phyloP scores from a whole-genome alignment of 1,284 basidiomycete species.

The Austroboletus novae-zelandiae region DNA sequence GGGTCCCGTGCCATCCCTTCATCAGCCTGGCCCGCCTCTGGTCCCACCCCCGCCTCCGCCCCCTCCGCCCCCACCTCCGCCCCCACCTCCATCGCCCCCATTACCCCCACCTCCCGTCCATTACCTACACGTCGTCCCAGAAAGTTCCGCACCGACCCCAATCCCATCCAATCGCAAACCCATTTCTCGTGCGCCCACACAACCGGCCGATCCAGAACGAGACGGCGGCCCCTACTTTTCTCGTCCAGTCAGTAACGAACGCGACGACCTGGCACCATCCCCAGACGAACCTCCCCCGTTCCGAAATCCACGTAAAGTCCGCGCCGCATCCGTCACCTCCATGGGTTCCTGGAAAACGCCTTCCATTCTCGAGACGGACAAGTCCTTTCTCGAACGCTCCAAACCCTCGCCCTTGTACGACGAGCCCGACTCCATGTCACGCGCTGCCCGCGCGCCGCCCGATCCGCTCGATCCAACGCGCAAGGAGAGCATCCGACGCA shows the following conservation, averaged over 20 bases:
- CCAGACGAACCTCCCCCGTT: constrained; percentile 19
- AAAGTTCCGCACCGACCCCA: constrained; percentile 6
- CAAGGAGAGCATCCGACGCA: constrained; percentile 30
- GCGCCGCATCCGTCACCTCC: constrained; percentile 30
- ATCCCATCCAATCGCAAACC: constrained; percentile 15
- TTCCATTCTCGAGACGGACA: constrained; percentile 24
- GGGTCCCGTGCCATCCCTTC: constrained; percentile 5
- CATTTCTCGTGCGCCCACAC: constrained; percentile 17
- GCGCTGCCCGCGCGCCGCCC: constrained; percentile 17
- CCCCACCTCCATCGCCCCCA: background rate
- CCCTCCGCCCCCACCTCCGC: background rate
- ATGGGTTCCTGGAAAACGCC: constrained; percentile 28
- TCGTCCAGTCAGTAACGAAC: constrained; percentile 11
- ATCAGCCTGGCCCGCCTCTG: background rate
- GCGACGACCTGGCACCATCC: constrained; percentile 18
- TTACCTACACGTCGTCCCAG: constrained; percentile 6
- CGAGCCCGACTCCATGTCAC: constrained; percentile 26
- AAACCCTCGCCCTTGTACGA: constrained; percentile 20
- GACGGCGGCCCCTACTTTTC: constrained; percentile 18
- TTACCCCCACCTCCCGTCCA: background rate
- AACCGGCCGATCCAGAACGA: constrained; percentile 21
- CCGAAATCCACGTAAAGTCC: constrained; percentile 22
- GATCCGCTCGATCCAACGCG: constrained; percentile 24
- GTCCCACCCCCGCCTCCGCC: background rate
- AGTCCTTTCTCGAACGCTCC: constrained; percentile 20